Evolutionary conservation across 495 filamentous ascomycete genomes (phyloP), one percentile per base, ranked within the genome.

Genomic region (Aspergillus bridgeri): DNA sequence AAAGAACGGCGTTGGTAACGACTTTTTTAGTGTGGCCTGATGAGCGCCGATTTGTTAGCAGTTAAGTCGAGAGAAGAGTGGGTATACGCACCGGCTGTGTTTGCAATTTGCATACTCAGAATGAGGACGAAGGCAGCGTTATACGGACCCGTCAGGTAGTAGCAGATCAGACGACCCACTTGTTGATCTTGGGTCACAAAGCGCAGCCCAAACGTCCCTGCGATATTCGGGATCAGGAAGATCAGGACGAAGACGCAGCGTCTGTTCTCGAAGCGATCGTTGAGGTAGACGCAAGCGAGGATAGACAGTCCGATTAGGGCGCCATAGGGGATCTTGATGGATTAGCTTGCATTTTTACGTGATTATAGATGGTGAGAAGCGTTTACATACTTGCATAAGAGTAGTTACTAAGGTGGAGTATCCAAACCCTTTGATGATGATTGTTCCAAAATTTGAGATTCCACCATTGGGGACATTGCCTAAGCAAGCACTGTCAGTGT

Each of bases 21-120:
- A 84, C 81, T 58, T 86, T 84, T 64, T 87, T 87, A 13, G 83
- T 86, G 49, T 87, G 82, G 0, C 83, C 79, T 73, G n/a, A n/a
- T n/a, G n/a, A n/a, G n/a, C n/a, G n/a, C n/a, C n/a, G 3, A 23
- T 2, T 18, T 22, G 23, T 6, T 27, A 50, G n/a, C n/a, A n/a
- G n/a, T 27, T 47, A 20, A 33, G 54, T 22, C 1, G 18, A 48
- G 20, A 17, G 8, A 20, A 17, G 23, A 17, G 17, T 33, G 6
- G 33, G 17, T 0, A n/a, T n/a, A 57, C 64, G 22, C 43, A 75
- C 74, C 78, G 2, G 79, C 82, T 47, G 76, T 80, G 57, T 83
- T 84, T 19, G 78, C 79, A 38, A 81, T 83, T 22, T 79, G 77
- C 58, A 88, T 76, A 55, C 80, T 82, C 42, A 85, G 69, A 17